These are phyloP conservation scores for Ophiosphaerella herpotricha DNA, from an alignment of 2,329 filamentous ascomycete species.

Conservation along the genomic window DNA sequence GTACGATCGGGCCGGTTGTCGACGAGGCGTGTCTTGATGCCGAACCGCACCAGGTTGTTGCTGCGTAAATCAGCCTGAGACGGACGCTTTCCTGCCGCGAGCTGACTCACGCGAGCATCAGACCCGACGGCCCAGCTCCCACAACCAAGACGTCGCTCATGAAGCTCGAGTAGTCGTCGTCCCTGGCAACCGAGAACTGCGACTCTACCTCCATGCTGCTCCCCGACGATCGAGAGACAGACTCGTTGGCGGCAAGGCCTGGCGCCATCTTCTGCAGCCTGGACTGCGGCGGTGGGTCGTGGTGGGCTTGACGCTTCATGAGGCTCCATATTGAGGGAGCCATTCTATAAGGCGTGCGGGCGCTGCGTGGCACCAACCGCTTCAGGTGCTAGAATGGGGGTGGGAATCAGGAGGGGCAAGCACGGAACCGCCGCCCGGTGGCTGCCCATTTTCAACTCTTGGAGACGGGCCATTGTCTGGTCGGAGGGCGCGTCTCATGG, in stretches of 20 bases:
- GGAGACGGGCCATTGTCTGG: constrained; percentile 9
- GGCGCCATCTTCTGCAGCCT: constrained; percentile 43
- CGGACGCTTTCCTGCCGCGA: neutral
- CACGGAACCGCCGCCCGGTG: constrained; percentile 22
- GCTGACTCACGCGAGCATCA: constrained; percentile 49
- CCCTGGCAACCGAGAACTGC: constrained; percentile 18
- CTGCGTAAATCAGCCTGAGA: constrained; percentile 35
- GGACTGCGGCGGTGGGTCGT: constrained; percentile 25
- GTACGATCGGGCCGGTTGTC: constrained; percentile 73
- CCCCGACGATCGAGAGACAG: constrained; percentile 28
- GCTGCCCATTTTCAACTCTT: constrained; percentile 34
- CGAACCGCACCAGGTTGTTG: constrained; percentile 65
- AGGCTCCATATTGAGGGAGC: constrained; percentile 37
- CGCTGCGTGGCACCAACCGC: constrained; percentile 11
- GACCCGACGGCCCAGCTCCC: constrained; percentile 49
- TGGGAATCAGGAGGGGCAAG: constrained; percentile 22
- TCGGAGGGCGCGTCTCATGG: constrained; percentile 4
- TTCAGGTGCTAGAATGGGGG: constrained; percentile 37
- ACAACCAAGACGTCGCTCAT: constrained; percentile 49
- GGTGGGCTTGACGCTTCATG: constrained; percentile 41
- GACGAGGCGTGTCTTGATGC: constrained; percentile 67
- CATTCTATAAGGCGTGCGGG: constrained; percentile 34
- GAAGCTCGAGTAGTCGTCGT: constrained; percentile 37
- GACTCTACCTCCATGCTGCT: constrained; percentile 28
- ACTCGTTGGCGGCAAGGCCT: constrained; percentile 27